Percentiles rank a stretch among this genome's conserved stretches.
These are phyloP conservation scores for Clavulina sp. DNA, from an alignment of 768 basidiomycete genomes.

Conservation along the genomic window DNA sequence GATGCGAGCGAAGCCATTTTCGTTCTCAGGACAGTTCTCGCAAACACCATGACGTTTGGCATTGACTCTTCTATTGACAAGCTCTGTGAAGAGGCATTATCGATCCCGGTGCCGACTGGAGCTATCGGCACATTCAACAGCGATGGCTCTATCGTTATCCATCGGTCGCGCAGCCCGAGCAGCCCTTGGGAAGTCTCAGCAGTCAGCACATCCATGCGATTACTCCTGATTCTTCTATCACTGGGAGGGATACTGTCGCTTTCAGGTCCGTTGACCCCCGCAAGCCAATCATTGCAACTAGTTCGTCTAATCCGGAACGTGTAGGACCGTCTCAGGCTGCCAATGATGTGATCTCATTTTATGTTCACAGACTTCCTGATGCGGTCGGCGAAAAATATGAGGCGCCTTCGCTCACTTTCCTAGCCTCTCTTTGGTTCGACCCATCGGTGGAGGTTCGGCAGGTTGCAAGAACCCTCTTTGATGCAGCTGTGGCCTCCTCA, in stretches of 20 bases:
- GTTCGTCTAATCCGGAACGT: too few species aligned
- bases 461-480: constrained; percentile 62
- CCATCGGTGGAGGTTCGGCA: constrained; percentile 46
- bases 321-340: constrained; percentile 4
- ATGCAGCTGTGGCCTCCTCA: constrained; percentile 48
- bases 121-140: not conserved
- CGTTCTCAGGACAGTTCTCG: too few species aligned
- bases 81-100: not conserved
- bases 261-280: not conserved
- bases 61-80: not conserved
- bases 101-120: too few species aligned
- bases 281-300: too few species aligned
- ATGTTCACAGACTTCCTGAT: constrained; percentile 49
- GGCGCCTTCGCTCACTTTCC: constrained; percentile 49
- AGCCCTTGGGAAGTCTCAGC: not conserved
- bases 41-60: too few species aligned
- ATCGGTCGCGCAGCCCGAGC: not conserved
- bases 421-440: constrained; percentile 64
- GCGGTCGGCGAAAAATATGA: constrained; percentile 43
- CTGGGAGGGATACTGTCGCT: not conserved
- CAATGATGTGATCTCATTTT: constrained; percentile 40
- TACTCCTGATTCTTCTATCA: not conserved
- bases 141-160: not conserved
- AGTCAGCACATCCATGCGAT: not conserved
- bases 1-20: too few species aligned